Percentiles rank a stretch among this genome's conserved stretches.
Evolutionary conservation across 176 grass and related monocot genomes (phyloP).

Genomic region (Dendrocalamus sinicus): DNA sequence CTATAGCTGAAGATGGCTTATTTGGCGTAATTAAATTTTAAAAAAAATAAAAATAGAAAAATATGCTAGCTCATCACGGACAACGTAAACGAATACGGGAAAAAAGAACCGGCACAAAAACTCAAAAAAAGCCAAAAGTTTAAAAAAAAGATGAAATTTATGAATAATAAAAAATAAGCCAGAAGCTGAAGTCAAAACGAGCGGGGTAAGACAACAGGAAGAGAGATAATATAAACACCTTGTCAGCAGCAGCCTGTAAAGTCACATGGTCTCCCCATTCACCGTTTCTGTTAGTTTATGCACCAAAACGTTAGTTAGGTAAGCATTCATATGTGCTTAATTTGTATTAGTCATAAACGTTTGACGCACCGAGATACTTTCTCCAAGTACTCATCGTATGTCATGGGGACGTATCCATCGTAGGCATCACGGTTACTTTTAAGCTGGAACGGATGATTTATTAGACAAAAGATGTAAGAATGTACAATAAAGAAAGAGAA

Average conservation of each 20-base stretch:
- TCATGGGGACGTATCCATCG: slow-evolving; percentile 93
- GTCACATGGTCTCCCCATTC: slow-evolving; percentile 99
- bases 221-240: slow-evolving; percentile 54
- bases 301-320: slow-evolving; percentile 33
- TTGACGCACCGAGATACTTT: slow-evolving; percentile 64
- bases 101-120: no score
- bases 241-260: slow-evolving; percentile 93
- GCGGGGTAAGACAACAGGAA: slow-evolving; percentile 39
- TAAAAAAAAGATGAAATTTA: no score
- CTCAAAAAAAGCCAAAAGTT: no score
- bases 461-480: slow-evolving; percentile 37
- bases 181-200: no score
- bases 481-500: background rate
- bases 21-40: no score
- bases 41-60: no score
- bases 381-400: slow-evolving; percentile 85
- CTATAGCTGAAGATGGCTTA: no score
- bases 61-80: no score
- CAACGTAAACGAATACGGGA: no score
- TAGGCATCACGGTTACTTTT: slow-evolving; percentile 77
- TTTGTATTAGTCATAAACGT: slow-evolving; percentile 20
- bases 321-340: slow-evolving; percentile 3
- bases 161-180: no score
- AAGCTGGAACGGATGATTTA: slow-evolving; percentile 63
- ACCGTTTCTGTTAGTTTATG: slow-evolving; percentile 60